A percentile compares a stretch with the other conserved stretches of the same genome.
These are phyloP conservation scores for Claviceps citrina DNA, from an alignment of 2,329 filamentous ascomycete species.

Conservation along the genomic window DNA sequence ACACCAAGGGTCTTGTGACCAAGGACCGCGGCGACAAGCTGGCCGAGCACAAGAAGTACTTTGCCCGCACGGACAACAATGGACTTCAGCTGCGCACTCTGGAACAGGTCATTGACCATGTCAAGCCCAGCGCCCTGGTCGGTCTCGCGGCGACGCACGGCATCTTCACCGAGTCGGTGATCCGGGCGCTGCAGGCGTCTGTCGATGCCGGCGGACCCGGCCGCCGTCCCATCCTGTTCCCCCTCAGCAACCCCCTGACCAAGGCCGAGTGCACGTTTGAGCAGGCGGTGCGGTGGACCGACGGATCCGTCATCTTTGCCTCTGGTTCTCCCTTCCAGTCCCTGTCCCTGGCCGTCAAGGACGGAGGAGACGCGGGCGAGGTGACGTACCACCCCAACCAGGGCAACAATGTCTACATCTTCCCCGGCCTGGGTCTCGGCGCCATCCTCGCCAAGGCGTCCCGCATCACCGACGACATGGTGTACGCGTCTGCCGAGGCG, in stretches of 20 bases:
- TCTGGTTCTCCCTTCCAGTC: constrained; percentile 84
- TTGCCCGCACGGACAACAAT: constrained; percentile 48
- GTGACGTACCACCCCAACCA: constrained; percentile 64
- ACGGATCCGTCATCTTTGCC: constrained; percentile 83
- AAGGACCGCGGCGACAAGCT: constrained; percentile 84
- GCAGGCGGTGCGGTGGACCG: constrained; percentile 78
- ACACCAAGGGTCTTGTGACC: constrained; percentile 91
- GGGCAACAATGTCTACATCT: constrained; percentile 84
- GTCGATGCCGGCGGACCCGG: constrained; percentile 51
- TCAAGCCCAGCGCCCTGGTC: constrained; percentile 87
- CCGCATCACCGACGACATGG: constrained; percentile 84
- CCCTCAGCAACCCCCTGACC: constrained; percentile 85
- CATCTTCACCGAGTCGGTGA: constrained; percentile 77
- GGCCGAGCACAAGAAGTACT: constrained; percentile 73
- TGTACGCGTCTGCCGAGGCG: constrained; percentile 80
- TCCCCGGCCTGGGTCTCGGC: constrained; percentile 88
- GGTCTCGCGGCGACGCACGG: constrained; percentile 89
- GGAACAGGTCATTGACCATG: constrained; percentile 83
- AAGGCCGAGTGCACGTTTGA: constrained; percentile 98
- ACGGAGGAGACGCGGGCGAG: constrained; percentile 33
- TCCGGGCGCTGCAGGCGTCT: constrained; percentile 52
- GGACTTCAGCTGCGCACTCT: constrained; percentile 62
- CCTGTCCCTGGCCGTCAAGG: constrained; percentile 51
- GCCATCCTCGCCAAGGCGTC: constrained; percentile 82
- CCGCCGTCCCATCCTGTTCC: constrained; percentile 81